Conservation (phyloP, 192 early-diverging fungal species). For the Coemansia sp. region DNA sequence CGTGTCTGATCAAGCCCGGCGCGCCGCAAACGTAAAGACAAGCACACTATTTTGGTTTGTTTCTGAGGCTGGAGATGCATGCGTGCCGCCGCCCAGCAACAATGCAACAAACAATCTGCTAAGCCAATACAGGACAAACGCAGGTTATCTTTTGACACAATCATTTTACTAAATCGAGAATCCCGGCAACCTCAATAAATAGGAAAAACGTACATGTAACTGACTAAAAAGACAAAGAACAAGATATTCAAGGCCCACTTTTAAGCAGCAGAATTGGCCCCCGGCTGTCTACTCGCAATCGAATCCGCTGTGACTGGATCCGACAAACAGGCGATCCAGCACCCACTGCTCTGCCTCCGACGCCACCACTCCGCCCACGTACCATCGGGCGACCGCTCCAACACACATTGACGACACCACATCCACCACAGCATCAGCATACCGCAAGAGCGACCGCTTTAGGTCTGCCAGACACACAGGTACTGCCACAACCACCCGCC, state of each 20-base stretch:
- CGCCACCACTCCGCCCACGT: conserved; percentile 13
- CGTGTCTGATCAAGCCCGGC: no score
- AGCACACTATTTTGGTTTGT: no score
- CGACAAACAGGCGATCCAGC: conserved; percentile 27
- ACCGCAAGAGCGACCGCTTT: conserved; percentile 36
- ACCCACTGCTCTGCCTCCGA: conserved; percentile 21
- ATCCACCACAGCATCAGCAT: conserved; percentile 34
- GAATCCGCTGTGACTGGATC: conserved; percentile 11
- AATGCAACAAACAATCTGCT: no score
- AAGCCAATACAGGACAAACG: no score
- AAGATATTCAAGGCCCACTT: not conserved
- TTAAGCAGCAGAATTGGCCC: no score
- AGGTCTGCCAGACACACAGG: conserved; percentile 51
- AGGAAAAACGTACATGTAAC: no score
- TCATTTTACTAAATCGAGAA: no score
- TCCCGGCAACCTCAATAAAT: no score
- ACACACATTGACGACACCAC: conserved; percentile 46
- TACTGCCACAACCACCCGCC: conserved; percentile 39
- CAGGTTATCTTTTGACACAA: no score
- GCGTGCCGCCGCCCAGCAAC: no score
- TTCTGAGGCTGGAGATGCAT: no score
- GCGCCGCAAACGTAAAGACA: no score
- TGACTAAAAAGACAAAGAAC: not conserved
- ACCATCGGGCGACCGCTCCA: conserved; percentile 38
- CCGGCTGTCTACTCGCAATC: conserved; percentile 16